Percentiles rank a stretch among this genome's conserved stretches.
These are phyloP conservation scores for Candida labiduridarum DNA, from an alignment of 1,139 yeast species.

Conservation along the genomic window DNA sequence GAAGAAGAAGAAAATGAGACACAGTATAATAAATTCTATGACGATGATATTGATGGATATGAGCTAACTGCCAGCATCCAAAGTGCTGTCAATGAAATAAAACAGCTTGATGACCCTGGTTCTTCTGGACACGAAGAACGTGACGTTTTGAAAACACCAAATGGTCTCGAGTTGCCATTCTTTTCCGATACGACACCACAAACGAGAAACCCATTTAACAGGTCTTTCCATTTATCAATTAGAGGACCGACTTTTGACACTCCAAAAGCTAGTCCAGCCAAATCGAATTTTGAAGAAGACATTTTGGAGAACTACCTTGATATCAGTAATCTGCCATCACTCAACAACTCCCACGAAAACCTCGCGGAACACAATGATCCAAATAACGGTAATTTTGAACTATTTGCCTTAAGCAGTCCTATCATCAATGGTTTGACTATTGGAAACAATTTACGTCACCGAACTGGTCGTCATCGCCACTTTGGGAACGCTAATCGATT, in stretches of 20 bases:
- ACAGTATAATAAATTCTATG: constrained; percentile 24
- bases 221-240: constrained; percentile 36
- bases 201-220: constrained; percentile 21
- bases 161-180: constrained; percentile 5
- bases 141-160: background rate
- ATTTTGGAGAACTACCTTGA: constrained; percentile 40
- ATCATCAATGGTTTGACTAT: constrained; percentile 41
- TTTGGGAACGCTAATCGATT: constrained; percentile 16
- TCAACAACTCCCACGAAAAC: constrained; percentile 1
- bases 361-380: background rate
- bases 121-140: background rate
- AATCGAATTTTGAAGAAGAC: constrained; percentile 23
- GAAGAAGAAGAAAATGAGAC: constrained; percentile 50
- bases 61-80: background rate
- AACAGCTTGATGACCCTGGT: background rate
- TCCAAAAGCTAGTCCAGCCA: constrained; percentile 14
- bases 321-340: constrained; percentile 14
- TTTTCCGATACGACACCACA: constrained; percentile 1
- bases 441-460: constrained; percentile 31
- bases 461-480: constrained; percentile 13
- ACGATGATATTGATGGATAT: constrained; percentile 17
- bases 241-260: constrained; percentile 22
- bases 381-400: constrained; percentile 18
- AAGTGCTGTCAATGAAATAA: constrained; percentile 6
- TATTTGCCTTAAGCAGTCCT: constrained; percentile 38